Percentiles rank a stretch among this genome's conserved stretches.
phyloP scores from a whole-genome alignment of 257 asterid genomes.

The Nicotiana undulata region DNA sequence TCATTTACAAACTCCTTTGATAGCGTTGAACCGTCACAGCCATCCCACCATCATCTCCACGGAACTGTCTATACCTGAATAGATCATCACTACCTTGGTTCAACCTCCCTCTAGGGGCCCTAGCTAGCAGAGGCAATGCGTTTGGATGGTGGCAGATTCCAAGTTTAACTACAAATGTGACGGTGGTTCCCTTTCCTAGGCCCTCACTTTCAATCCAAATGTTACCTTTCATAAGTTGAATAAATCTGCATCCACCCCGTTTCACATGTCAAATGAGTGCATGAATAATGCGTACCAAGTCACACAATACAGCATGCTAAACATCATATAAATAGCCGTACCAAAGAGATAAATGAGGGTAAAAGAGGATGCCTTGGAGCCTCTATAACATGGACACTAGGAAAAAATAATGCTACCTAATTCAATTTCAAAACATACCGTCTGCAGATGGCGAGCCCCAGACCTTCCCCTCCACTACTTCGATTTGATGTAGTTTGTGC shows the following conservation, averaged over 20 bases:
- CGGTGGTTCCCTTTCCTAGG: slow-evolving; percentile 46
- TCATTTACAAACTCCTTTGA: slow-evolving; percentile 13
- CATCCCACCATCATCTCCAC: slow-evolving; percentile 16
- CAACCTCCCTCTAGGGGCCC: slow-evolving; percentile 10
- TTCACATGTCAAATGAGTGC: not conserved
- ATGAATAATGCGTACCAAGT: not conserved
- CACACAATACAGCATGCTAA: not conserved
- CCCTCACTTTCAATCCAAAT: slow-evolving; percentile 68
- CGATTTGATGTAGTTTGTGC: slow-evolving; percentile 24
- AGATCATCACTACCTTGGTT: slow-evolving; percentile 23
- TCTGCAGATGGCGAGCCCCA: slow-evolving; percentile 73
- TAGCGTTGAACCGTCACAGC: slow-evolving; percentile 7
- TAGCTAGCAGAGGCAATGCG: slow-evolving; percentile 4
- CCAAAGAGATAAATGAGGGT: not conserved
- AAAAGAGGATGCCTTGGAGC: not conserved
- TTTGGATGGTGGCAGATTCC: slow-evolving; percentile 26
- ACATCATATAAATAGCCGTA: not conserved
- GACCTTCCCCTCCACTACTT: slow-evolving; percentile 35
- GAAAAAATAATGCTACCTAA: not conserved
- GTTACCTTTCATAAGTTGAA: slow-evolving; percentile 59
- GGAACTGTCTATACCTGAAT: slow-evolving; percentile 21
- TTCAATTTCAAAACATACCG: slow-evolving; percentile 30
- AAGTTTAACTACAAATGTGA: slow-evolving; percentile 40
- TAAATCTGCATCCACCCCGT: slow-evolving; percentile 31
- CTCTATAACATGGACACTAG: not conserved